Percentiles rank a stretch among this genome's conserved stretches.
These are phyloP conservation scores for Microbotryomycetes sp. DNA, from an alignment of 1,284 basidiomycete genomes.

Conservation along the genomic window DNA sequence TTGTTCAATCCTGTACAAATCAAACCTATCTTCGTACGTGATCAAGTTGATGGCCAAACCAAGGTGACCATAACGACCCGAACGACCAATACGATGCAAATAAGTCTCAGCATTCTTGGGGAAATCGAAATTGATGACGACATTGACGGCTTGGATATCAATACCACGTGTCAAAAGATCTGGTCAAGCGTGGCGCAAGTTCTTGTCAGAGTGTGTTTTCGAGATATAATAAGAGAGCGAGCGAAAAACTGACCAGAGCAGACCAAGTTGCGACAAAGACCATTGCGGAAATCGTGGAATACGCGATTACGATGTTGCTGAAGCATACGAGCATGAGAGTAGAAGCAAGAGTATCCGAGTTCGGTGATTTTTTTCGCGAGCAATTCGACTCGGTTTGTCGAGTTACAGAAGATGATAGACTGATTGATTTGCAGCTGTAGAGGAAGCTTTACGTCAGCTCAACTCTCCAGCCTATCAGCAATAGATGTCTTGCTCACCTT, in stretches of 20 bases:
- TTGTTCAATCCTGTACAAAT: constrained; percentile 95
- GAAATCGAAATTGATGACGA: constrained; percentile 96
- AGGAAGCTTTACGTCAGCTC: neutral
- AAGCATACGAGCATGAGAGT: constrained; percentile 99
- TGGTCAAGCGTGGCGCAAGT: constrained; percentile 33
- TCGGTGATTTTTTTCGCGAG: constrained; percentile 99
- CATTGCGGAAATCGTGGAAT: constrained; percentile 98
- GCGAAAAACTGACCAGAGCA: constrained; percentile 56
- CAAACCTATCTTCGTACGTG: constrained; percentile 89
- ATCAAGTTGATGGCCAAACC: constrained; percentile 84
- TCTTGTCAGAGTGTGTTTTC: too few species aligned
- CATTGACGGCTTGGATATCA: constrained; percentile 98
- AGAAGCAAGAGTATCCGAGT: constrained; percentile 99
- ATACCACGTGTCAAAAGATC: constrained; percentile 98
- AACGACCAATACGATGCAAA: constrained; percentile 93
- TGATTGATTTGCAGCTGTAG: constrained; percentile 97
- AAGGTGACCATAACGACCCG: constrained; percentile 92
- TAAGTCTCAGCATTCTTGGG: constrained; percentile 98
- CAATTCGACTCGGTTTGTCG: constrained; percentile 97
- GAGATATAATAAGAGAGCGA: neutral
- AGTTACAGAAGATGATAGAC: constrained; percentile 99
- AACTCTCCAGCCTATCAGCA: constrained; percentile 84
- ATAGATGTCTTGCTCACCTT: constrained; percentile 74
- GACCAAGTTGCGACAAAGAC: constrained; percentile 95
- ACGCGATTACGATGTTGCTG: constrained; percentile 98